Conservation (phyloP, 2,329 filamentous ascomycete species). For the Alternaria brassicae region DNA sequence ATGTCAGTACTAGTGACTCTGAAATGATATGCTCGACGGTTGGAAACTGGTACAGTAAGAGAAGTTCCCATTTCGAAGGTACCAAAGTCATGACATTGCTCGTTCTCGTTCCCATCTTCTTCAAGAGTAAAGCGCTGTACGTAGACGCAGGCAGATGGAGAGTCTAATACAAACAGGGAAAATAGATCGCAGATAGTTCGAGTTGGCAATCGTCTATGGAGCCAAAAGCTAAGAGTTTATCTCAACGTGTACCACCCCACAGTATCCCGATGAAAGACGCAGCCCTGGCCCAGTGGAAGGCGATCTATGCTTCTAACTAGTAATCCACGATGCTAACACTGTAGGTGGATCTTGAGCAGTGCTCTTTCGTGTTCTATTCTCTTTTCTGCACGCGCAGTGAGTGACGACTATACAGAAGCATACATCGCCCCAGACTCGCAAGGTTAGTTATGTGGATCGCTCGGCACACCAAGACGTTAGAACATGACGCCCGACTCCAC, state of each 20-base stretch:
- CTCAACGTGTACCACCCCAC: background rate
- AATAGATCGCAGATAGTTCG: background rate
- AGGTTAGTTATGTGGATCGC: background rate
- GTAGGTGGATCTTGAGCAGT: background rate
- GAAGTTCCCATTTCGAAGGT: background rate
- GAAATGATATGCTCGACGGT: background rate
- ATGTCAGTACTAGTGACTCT: background rate
- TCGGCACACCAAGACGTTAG: background rate
- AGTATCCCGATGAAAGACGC: background rate
- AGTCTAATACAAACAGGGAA: background rate
- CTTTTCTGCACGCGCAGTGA: background rate
- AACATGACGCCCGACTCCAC: background rate
- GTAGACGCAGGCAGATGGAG: background rate
- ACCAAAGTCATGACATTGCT: background rate
- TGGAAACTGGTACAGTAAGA: background rate
- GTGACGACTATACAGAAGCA: background rate
- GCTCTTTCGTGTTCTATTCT: background rate
- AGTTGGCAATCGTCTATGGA: background rate
- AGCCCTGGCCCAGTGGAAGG: too few relatives aligned
- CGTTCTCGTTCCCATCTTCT: background rate
- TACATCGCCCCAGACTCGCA: background rate
- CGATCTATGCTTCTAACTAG: background rate
- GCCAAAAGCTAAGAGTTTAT: background rate
- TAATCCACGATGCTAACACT: background rate
- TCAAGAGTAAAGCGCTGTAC: background rate